Evolutionary conservation across 495 filamentous ascomycete genomes (phyloP), one percentile per base, ranked within the genome.

Genomic region (Penicillium arizonense): DNA sequence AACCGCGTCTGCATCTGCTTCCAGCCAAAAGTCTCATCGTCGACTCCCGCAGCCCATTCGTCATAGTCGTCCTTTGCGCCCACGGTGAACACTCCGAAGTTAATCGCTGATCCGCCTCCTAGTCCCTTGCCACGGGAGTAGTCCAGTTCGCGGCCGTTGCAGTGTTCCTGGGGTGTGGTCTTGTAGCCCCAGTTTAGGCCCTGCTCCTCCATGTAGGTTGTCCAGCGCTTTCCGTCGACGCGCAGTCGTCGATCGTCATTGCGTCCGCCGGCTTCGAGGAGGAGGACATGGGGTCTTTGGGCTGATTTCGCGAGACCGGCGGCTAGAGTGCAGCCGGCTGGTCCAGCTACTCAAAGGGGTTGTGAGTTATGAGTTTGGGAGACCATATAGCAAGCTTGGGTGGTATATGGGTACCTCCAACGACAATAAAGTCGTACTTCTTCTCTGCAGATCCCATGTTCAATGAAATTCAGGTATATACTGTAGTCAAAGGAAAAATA

Each of bases 41-140:
- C 67, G 0, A 74, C 62, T 4, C 59, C 28, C 6, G 56, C 45
- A 1, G 71, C 73, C 82, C 82, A 82, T 37, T 80, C 70, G 30
- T 86, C 76, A 55, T 83, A 88, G 57, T 89, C 86, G 44, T 79
- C 77, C 5, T 68, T 63, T 6, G 82, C 74, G 5, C 86, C 86
- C 9, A 79, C 55, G 11, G 72, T 79, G 50, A 73, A 88, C 10
- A 82, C 67, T 16, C 77, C 78, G 44, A 87, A 87, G 64, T 89
- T 89, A 50, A 88, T 80, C 13, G 79, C 79, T 32, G 70, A 82
- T 20, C 75, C 75, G 0, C 86, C 86, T 3, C 84, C 85, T 0
- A 89, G 68, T 2, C 80, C 80, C 12, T 76, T 75, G 0, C 85
- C 85, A 9, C 84, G 76, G 13, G 76, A 77, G 48, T 83, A 82